Evolutionary conservation across 495 filamentous ascomycete species (phyloP).

Genomic region (Cairneyella variabilis): DNA sequence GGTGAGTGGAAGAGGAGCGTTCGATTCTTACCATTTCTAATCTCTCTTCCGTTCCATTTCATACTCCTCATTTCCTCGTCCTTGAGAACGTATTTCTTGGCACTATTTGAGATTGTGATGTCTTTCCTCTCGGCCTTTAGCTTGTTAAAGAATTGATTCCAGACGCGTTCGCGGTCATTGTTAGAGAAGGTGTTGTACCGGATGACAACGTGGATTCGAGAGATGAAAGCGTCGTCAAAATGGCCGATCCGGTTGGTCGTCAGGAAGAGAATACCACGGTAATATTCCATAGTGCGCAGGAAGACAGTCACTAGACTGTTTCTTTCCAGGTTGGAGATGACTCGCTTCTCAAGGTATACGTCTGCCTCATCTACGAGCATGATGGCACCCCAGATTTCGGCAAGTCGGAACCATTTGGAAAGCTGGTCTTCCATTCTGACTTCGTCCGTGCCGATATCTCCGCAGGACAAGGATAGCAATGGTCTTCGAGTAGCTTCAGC

Average conservation of each 20-base stretch:
- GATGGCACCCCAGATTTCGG: constrained; percentile 43
- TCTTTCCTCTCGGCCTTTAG: constrained; percentile 14
- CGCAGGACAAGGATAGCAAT: not conserved
- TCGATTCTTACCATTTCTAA: constrained; percentile 17
- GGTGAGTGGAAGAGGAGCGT: not conserved
- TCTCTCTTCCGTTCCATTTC: constrained; percentile 29
- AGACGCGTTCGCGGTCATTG: constrained; percentile 23
- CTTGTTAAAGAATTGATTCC: constrained; percentile 31
- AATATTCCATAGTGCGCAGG: constrained; percentile 29
- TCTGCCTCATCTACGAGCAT: constrained; percentile 50
- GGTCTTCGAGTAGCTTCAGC: not conserved
- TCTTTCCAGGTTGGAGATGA: constrained; percentile 39
- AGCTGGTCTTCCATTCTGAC: not conserved
- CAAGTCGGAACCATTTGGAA: not conserved
- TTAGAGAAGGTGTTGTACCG: constrained; percentile 12
- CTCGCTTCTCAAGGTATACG: constrained; percentile 46
- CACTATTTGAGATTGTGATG: not conserved
- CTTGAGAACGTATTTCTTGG: constrained; percentile 5
- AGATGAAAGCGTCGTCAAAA: constrained; percentile 32
- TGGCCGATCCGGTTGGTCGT: constrained; percentile 27
- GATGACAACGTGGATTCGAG: constrained; percentile 23
- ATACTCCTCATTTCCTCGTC: constrained; percentile 6
- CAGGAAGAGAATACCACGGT: constrained; percentile 18
- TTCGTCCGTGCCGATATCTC: not conserved
- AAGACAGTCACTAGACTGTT: constrained; percentile 45